Conservation (phyloP, 208 protist species). For the Novymonas esmeraldas region DNA sequence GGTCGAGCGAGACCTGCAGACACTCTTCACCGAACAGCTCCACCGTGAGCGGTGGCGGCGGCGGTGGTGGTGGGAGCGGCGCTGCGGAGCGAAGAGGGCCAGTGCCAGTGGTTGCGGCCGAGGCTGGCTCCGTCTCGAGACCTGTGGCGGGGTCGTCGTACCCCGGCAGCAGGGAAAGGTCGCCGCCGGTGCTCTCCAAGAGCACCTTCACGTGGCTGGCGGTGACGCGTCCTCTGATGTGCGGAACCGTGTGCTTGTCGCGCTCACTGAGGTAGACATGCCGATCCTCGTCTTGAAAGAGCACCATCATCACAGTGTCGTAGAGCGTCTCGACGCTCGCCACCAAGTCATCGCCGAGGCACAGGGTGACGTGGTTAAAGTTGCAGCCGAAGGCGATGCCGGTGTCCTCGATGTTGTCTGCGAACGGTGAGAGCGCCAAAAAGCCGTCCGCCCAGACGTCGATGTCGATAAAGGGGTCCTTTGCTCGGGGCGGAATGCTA, state of each 20-base stretch:
- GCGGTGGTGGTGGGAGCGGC: neutral
- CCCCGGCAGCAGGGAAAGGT: slow-evolving; percentile 16
- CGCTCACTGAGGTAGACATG: slow-evolving; percentile 59
- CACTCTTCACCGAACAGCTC: slow-evolving; percentile 31
- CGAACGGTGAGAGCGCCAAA: slow-evolving; percentile 44
- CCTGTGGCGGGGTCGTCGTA: slow-evolving; percentile 10
- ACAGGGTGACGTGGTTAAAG: slow-evolving; percentile 33
- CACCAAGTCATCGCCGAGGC: slow-evolving; percentile 41
- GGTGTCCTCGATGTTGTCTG: slow-evolving; percentile 40
- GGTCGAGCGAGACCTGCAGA: slow-evolving; percentile 37
- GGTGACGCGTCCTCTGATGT: slow-evolving; percentile 44
- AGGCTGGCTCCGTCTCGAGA: too few relatives aligned
- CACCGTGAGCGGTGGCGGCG: slow-evolving; percentile 33
- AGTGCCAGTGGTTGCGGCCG: too few relatives aligned
- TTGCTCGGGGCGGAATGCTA: slow-evolving; percentile 22
- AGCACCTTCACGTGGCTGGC: slow-evolving; percentile 22
- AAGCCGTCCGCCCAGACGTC: slow-evolving; percentile 51
- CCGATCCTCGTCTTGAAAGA: slow-evolving; percentile 50
- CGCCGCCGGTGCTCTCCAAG: slow-evolving; percentile 24
- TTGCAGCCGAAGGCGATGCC: slow-evolving; percentile 54
- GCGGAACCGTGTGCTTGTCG: slow-evolving; percentile 25
- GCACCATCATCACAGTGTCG: slow-evolving; percentile 43
- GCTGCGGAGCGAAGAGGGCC: too few relatives aligned
- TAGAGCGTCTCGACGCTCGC: slow-evolving; percentile 43
- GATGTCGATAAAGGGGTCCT: slow-evolving; percentile 27